A percentile compares a stretch with the other conserved stretches of the same genome.
Conservation (phyloP, 1,284 basidiomycete species). For the Puccinia horiana region DNA sequence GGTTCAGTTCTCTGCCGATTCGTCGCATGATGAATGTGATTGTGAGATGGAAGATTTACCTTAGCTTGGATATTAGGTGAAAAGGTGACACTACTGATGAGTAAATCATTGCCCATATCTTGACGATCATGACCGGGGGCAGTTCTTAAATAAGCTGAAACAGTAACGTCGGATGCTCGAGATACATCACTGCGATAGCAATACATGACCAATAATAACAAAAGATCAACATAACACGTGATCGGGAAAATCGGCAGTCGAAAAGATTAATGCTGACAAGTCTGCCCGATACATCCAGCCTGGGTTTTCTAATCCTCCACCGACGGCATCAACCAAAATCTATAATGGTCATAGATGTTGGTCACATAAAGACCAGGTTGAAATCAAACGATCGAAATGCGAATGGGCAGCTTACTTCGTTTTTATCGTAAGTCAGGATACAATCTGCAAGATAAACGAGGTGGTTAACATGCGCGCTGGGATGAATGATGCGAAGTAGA, state of each 20-base stretch:
- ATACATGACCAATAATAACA: neutral
- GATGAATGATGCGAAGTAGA: neutral
- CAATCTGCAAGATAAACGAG: slow-evolving; percentile 28
- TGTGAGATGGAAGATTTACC: slow-evolving; percentile 10
- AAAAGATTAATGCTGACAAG: slow-evolving; percentile 17
- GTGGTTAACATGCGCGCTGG: neutral
- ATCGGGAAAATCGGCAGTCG: neutral
- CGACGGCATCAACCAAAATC: slow-evolving; percentile 49
- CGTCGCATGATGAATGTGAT: neutral
- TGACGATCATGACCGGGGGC: slow-evolving; percentile 49
- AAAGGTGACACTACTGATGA: slow-evolving; percentile 45
- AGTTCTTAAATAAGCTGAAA: slow-evolving; percentile 48
- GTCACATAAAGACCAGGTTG: neutral
- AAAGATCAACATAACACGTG: neutral
- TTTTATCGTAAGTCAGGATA: slow-evolving; percentile 49
- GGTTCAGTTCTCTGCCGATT: neutral
- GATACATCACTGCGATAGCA: slow-evolving; percentile 41
- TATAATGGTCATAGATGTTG: neutral
- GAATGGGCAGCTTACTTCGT: slow-evolving; percentile 34
- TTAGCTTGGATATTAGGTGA: slow-evolving; percentile 46
- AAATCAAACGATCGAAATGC: neutral
- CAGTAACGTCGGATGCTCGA: slow-evolving; percentile 47
- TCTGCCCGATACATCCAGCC: slow-evolving; percentile 50
- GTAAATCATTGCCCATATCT: slow-evolving; percentile 50
- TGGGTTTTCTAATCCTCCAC: slow-evolving; percentile 46